Evolutionary conservation across 208 protist species (phyloP).

Genomic region (Trypanosoma caninum): DNA sequence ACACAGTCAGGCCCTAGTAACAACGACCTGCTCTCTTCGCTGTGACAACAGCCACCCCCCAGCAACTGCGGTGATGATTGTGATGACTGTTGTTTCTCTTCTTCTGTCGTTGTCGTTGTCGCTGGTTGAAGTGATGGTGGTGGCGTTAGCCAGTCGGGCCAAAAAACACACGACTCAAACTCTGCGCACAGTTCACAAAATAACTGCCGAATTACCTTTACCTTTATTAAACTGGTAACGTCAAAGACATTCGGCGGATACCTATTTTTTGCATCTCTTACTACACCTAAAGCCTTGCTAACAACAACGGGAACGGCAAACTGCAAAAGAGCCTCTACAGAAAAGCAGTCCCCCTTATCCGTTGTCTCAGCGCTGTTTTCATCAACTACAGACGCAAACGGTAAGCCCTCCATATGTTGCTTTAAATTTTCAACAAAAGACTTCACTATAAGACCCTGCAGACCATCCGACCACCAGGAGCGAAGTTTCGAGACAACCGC

Average conservation of each 20-base stretch:
- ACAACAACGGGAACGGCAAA: slow-evolving; percentile 43
- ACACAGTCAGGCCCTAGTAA: slow-evolving; percentile 8
- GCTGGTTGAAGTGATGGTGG: neutral
- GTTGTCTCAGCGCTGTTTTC: slow-evolving; percentile 24
- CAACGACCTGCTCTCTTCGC: neutral
- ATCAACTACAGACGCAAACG: slow-evolving; percentile 40
- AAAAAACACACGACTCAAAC: slow-evolving; percentile 42
- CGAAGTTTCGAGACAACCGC: slow-evolving; percentile 33
- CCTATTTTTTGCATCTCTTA: slow-evolving; percentile 29
- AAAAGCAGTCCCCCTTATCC: slow-evolving; percentile 34
- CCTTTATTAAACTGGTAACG: slow-evolving; percentile 36
- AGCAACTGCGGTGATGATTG: neutral
- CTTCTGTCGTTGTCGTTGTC: slow-evolving; percentile 5
- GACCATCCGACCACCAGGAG: slow-evolving; percentile 60
- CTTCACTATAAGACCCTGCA: slow-evolving; percentile 46
- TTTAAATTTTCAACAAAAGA: slow-evolving; percentile 45
- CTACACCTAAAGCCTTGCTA: slow-evolving; percentile 28
- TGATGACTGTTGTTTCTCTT: neutral
- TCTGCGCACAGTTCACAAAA: slow-evolving; percentile 31
- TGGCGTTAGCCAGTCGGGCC: slow-evolving; percentile 36
- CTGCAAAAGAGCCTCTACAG: slow-evolving; percentile 39
- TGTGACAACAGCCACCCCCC: neutral
- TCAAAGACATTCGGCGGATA: slow-evolving; percentile 36
- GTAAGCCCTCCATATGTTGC: slow-evolving; percentile 36
- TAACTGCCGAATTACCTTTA: slow-evolving; percentile 31